These are phyloP conservation scores for Calophaca sinica DNA, from an alignment of 306 rosid species.

Conservation along the genomic window DNA sequence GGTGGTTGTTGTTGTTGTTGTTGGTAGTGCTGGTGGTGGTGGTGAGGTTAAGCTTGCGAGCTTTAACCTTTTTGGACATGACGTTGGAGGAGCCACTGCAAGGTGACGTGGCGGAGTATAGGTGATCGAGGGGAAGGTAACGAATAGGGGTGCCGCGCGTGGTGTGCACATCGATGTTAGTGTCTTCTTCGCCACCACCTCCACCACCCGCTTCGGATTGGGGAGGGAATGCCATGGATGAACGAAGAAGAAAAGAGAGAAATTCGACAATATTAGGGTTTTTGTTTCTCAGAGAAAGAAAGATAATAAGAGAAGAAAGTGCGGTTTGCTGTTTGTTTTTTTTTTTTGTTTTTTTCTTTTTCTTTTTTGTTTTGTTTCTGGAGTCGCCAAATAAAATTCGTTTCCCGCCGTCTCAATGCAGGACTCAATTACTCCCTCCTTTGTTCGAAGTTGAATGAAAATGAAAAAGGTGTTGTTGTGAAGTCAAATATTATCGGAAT, in stretches of 20 bases:
- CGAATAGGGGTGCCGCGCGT: constrained; percentile 71
- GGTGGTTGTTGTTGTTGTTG: not conserved
- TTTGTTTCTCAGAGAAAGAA: not conserved
- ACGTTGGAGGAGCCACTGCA: constrained; percentile 91
- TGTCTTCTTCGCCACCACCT: constrained; percentile 56
- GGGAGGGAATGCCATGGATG: constrained; percentile 62
- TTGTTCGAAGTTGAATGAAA: not conserved
- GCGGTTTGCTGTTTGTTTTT: not conserved
- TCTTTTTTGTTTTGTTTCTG: not conserved
- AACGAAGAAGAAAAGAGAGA: not conserved
- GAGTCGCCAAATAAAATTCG: not conserved
- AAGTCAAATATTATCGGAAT: too few relatives aligned
- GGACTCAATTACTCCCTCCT: not conserved
- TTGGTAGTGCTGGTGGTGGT: not conserved
- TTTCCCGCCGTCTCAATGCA: not conserved
- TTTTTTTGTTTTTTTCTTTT: not conserved
- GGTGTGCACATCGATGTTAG: constrained; percentile 63
- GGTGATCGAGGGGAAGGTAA: constrained; percentile 87
- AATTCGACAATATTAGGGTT: constrained; percentile 36
- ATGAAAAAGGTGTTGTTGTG: too few relatives aligned
- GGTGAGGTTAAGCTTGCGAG: constrained; percentile 62
- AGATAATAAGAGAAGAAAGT: not conserved
- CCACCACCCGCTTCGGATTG: constrained; percentile 39
- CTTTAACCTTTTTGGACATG: constrained; percentile 94
- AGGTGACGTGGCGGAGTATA: constrained; percentile 90